Conservation (phyloP, 2,329 filamentous ascomycete species). For the Talaromyces sp. region DNA sequence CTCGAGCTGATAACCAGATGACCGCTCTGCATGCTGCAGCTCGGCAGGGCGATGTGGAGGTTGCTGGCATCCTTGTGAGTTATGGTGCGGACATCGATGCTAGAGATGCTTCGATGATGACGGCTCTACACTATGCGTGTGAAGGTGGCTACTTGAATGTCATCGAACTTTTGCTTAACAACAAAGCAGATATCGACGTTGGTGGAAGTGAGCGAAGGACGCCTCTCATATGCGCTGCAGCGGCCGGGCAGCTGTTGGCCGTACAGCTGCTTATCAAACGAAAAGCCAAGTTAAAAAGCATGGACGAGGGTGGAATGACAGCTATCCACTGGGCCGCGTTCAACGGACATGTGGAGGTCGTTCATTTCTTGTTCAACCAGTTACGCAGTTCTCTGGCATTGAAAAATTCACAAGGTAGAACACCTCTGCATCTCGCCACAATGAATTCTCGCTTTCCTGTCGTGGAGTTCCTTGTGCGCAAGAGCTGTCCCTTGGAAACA, state of each 20-base stretch:
- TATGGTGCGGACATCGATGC: conserved; percentile 32
- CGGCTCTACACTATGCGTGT: conserved; percentile 31
- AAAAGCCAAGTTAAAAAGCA: conserved; percentile 23
- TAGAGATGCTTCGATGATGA: conserved; percentile 31
- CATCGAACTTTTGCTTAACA: conserved; percentile 25
- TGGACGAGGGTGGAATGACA: conserved; percentile 32
- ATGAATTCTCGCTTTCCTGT: conserved; percentile 32
- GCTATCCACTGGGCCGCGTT: conserved; percentile 35
- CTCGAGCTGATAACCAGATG: conserved; percentile 27
- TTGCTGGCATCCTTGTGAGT: conserved; percentile 27
- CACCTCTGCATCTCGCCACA: conserved; percentile 31
- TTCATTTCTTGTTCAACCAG: conserved; percentile 24
- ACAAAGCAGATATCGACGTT: conserved; percentile 28
- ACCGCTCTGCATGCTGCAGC: conserved; percentile 32
- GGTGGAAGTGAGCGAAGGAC: conserved; percentile 24
- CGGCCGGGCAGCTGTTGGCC: conserved; percentile 22
- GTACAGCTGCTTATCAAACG: conserved; percentile 27
- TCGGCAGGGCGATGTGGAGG: conserved; percentile 26
- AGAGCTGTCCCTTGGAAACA: conserved; percentile 22
- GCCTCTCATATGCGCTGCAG: conserved; percentile 32
- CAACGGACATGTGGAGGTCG: conserved; percentile 33
- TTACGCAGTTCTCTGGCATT: conserved; percentile 23
- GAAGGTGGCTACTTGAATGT: conserved; percentile 24
- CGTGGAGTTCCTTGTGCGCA: conserved; percentile 33
- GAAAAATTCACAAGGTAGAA: conserved; percentile 26